Conservation (phyloP, 768 basidiomycete genomes). For the Mycena amicta region DNA sequence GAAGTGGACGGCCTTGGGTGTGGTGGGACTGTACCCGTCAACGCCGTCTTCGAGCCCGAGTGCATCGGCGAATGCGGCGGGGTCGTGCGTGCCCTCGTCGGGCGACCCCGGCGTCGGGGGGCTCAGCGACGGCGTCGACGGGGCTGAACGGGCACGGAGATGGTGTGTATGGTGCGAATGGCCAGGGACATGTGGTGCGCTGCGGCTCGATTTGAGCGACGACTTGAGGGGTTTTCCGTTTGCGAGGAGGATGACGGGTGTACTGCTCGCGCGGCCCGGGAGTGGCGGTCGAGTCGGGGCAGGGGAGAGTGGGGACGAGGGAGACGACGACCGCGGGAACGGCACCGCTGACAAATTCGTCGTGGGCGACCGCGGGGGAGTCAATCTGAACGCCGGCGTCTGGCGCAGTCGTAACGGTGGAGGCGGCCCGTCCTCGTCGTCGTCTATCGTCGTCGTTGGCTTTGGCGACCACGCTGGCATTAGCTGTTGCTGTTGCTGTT, state of each 20-base stretch:
- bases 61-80: constrained; percentile 1
- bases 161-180: too few species aligned
- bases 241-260: constrained; percentile 50
- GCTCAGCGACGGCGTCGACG: constrained; percentile 50
- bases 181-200: constrained; percentile 22
- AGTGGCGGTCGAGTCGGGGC: constrained; percentile 40
- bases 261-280: constrained; percentile 26
- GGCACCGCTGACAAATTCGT: constrained; percentile 30
- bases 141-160: constrained; percentile 53
- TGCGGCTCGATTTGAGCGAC: constrained; percentile 62
- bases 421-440: constrained; percentile 27
- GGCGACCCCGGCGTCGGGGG: constrained; percentile 40
- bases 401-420: constrained; percentile 25
- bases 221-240: constrained; percentile 89
- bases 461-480: constrained; percentile 22
- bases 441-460: constrained; percentile 24
- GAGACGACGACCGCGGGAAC: constrained; percentile 44
- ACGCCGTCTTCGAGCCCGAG: constrained; percentile 1
- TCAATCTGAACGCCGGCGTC: constrained; percentile 5
- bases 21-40: constrained; percentile 11
- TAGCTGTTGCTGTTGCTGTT: constrained; percentile 12
- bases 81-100: neutral
- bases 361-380: neutral
- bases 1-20: constrained; percentile 88
- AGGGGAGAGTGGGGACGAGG: constrained; percentile 25